These are phyloP conservation scores for Talaromyces sp. DNA, from an alignment of 2,329 filamentous ascomycete genomes.

Conservation along the genomic window DNA sequence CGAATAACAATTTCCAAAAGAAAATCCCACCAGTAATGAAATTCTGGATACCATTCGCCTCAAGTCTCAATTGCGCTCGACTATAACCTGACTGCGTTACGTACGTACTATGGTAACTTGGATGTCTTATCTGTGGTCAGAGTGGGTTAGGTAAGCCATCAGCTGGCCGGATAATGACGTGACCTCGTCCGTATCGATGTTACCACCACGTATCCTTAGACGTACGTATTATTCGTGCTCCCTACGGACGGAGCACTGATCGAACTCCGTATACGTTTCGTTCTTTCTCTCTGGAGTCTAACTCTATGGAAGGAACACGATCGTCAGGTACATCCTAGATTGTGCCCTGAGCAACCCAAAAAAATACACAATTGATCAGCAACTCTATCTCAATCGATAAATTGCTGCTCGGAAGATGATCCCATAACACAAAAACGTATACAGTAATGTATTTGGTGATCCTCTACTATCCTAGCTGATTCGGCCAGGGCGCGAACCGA, in stretches of 20 bases:
- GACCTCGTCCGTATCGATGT: neutral
- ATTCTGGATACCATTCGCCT: neutral
- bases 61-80: neutral
- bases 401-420: neutral
- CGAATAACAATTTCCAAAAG: no score
- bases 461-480: neutral
- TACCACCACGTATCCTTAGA: slow-evolving; percentile 1
- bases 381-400: neutral
- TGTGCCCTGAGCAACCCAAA: neutral
- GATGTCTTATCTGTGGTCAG: neutral
- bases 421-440: neutral
- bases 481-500: neutral
- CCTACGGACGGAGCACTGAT: neutral
- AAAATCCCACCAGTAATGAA: no score
- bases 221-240: neutral
- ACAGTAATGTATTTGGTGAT: neutral
- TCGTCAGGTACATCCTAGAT: slow-evolving; percentile 14
- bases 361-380: neutral
- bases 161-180: slow-evolving; percentile 2
- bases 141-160: neutral
- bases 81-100: neutral
- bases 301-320: neutral
- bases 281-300: no score
- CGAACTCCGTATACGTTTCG: neutral
- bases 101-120: neutral